Conservation (phyloP, 1,139 yeast genomes). For the Citeromyces hawaiiensis region DNA sequence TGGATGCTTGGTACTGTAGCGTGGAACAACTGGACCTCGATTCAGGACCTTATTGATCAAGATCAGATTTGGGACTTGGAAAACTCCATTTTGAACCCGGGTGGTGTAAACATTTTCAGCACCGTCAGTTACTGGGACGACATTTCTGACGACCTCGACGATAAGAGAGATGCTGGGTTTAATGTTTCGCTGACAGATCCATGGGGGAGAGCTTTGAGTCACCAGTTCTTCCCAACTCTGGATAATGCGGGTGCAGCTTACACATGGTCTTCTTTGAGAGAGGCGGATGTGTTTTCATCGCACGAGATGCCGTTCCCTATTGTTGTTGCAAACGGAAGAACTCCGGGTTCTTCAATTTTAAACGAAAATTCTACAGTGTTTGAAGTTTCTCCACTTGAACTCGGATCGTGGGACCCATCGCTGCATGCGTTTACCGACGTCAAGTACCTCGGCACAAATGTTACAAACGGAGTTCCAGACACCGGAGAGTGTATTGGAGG, state of each 20-base stretch:
- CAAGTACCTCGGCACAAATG: conserved; percentile 62
- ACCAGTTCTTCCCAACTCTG: conserved; percentile 54
- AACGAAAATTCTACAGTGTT: conserved; percentile 60
- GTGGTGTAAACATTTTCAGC: conserved; percentile 52
- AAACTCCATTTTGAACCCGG: conserved; percentile 49
- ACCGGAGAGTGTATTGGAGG: conserved; percentile 43
- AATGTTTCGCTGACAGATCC: conserved; percentile 73
- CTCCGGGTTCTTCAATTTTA: conserved; percentile 46
- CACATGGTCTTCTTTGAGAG: conserved; percentile 52
- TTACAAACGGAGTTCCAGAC: conserved; percentile 39
- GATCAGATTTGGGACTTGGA: conserved; percentile 54
- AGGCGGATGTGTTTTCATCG: conserved; percentile 34
- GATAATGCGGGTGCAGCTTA: conserved; percentile 47
- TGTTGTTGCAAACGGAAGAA: conserved; percentile 65
- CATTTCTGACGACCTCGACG: conserved; percentile 39
- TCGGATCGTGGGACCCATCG: conserved; percentile 85
- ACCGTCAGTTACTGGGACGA: conserved; percentile 42
- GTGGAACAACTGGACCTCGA: conserved; percentile 30
- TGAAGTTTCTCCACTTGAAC: conserved; percentile 71
- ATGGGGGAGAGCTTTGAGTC: conserved; percentile 82
- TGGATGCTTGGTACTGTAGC: conserved; percentile 44
- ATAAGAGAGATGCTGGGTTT: conserved; percentile 65
- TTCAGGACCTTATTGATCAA: conserved; percentile 20
- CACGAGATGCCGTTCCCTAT: conserved; percentile 78
- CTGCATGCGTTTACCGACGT: conserved; percentile 53